Evolutionary conservation across 805 yeast genomes (phyloP), one percentile per base, ranked within the genome.

Genomic region (Zygoascus biomembranicola): DNA sequence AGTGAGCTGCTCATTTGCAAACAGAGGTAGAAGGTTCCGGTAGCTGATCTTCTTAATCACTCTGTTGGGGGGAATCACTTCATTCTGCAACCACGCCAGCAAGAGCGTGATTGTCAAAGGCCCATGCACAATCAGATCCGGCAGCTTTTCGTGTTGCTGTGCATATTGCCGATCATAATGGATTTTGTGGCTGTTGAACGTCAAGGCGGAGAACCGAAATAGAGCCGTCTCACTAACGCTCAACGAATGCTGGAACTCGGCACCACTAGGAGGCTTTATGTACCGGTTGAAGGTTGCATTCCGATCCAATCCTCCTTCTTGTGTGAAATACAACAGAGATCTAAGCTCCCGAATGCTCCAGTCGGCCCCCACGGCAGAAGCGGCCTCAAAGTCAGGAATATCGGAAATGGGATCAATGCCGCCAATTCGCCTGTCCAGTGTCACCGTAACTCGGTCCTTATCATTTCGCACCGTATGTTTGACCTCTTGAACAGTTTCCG

Each of bases 181-280:
- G 42, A 92, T 87, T 54, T 77, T 76, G 68, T 92, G 99, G 2
- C 95, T 75, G 65, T 92, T 92, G 69, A 82, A 83, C 0, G 94
- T 83, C 51, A 94, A 66, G 11, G 87, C 84, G 46, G 92, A 82
- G 69, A 82, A 87, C 57, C 88, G 71, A 58, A 81, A 75, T 37
- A 81, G 72, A 42, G 79, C 73, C 8, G 73, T 63, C 52, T 69
- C 68, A 5, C 77, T 63, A 43, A 79, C 77, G 20, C 52, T 69
- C 43, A 73, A 61, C 20, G 59, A 60, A 48, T 63, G 68, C 8
- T 65, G n/a, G 47, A 43, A 45, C 20, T 52, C 55, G 8, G 52
- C 41, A 37, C n/a, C 41, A 18, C 35, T 5, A 13, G 51, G 51
- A 9, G 47, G 69, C 8, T 53, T 50, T 37, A 60, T 47, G 28